These are phyloP conservation scores for Lepraria neglecta DNA, from an alignment of 495 filamentous ascomycete species.

Conservation along the genomic window DNA sequence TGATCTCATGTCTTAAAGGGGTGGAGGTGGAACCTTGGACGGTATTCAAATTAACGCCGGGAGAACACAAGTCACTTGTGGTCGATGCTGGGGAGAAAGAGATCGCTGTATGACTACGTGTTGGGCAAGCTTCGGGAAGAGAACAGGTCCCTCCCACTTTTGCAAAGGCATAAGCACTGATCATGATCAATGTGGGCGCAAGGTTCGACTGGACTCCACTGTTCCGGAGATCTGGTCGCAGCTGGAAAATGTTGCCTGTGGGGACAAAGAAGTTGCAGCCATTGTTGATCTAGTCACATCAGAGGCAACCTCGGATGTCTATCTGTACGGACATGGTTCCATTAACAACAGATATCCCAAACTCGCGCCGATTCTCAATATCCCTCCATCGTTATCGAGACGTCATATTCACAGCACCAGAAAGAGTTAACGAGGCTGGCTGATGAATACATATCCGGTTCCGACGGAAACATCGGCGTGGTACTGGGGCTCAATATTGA, in stretches of 20 bases:
- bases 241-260: too few relatives aligned
- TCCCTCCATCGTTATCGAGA: conserved; percentile 1
- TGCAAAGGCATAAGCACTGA: background rate
- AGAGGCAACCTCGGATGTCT: too few relatives aligned
- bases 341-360: conserved; percentile 1
- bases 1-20: background rate
- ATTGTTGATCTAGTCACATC: too few relatives aligned
- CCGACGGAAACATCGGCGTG: conserved; percentile 1
- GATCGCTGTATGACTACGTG: conserved; percentile 5
- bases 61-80: background rate
- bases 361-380: background rate
- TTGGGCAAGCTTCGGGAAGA: conserved; percentile 2
- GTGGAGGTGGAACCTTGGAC: background rate
- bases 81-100: background rate
- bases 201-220: conserved; percentile 10
- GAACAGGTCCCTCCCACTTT: background rate
- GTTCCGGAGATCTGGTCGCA: too few relatives aligned
- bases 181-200: background rate
- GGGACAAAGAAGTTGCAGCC: too few relatives aligned
- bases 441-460: conserved; percentile 6
- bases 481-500: conserved; percentile 1
- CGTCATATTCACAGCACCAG: background rate
- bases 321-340: too few relatives aligned
- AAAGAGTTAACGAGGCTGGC: conserved; percentile 9
- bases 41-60: background rate